These are phyloP conservation scores for Diutina neorugosa DNA, from an alignment of 1,139 yeast genomes.

Conservation along the genomic window DNA sequence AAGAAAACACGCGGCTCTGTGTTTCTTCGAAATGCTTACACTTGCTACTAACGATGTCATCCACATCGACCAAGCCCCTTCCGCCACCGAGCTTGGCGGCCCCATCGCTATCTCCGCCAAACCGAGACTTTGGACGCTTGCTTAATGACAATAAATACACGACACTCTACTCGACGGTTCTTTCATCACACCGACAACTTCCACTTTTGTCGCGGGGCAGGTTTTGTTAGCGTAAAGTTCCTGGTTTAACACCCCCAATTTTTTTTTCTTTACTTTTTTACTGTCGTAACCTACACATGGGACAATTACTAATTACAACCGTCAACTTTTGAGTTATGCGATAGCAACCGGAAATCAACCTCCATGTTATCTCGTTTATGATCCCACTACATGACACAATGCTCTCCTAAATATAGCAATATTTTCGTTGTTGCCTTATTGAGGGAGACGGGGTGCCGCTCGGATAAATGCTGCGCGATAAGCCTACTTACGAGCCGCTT, in stretches of 20 bases:
- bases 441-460: neutral
- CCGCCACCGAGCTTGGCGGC: neutral
- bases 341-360: neutral
- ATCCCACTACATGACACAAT: neutral
- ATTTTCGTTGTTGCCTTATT: neutral
- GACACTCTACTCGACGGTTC: neutral
- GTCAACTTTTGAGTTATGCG: too few relatives aligned
- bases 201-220: too few relatives aligned
- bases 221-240: too few relatives aligned
- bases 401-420: neutral
- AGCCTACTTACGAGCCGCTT: neutral
- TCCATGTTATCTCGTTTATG: neutral
- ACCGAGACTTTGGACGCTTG: neutral
- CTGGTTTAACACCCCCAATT: too few relatives aligned
- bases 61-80: constrained; percentile 36
- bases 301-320: too few relatives aligned
- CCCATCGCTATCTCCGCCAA: neutral
- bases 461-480: neutral
- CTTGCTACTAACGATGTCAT: constrained; percentile 72
- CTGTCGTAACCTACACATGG: too few relatives aligned
- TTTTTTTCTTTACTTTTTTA: too few relatives aligned
- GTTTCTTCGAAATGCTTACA: constrained; percentile 75
- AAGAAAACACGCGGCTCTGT: constrained; percentile 51
- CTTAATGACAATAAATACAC: neutral
- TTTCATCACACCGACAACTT: too few relatives aligned